Evolutionary conservation across 345 rosid species (phyloP).

Genomic region (Crucihimalaya himalaica): DNA sequence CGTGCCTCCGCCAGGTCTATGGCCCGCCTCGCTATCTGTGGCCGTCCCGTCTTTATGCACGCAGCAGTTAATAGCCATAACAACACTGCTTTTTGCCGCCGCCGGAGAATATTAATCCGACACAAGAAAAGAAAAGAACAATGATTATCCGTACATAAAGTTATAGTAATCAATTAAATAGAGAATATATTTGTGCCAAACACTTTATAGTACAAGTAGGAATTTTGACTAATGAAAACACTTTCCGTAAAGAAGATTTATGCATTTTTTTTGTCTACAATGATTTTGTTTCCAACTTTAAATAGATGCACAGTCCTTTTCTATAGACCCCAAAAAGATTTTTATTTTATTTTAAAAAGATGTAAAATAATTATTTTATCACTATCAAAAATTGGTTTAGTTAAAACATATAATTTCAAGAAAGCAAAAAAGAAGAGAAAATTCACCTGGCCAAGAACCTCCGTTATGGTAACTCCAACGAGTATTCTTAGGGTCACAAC

Average conservation of each 20-base stretch:
- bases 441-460: conserved; percentile 75
- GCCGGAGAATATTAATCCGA: neutral
- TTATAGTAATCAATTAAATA: neutral
- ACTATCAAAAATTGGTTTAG: neutral
- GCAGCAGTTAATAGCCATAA: conserved; percentile 70
- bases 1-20: conserved; percentile 56
- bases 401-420: neutral
- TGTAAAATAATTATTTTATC: neutral
- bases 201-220: neutral
- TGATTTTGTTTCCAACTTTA: conserved; percentile 17
- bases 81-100: conserved; percentile 48
- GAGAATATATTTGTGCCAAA: neutral
- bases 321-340: neutral
- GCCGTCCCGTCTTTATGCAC: conserved; percentile 67
- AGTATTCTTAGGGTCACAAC: conserved; percentile 71
- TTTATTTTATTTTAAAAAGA: too few relatives aligned
- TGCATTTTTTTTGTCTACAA: neutral
- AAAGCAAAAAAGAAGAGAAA: neutral
- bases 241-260: conserved; percentile 23
- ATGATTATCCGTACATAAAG: neutral
- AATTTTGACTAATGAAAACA: conserved; percentile 16
- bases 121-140: conserved; percentile 9
- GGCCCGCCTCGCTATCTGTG: conserved; percentile 64
- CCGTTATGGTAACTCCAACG: conserved; percentile 75
- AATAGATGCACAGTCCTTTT: neutral